phyloP scores from a whole-genome alignment of 306 rosid species.

The Neltuma alba region DNA sequence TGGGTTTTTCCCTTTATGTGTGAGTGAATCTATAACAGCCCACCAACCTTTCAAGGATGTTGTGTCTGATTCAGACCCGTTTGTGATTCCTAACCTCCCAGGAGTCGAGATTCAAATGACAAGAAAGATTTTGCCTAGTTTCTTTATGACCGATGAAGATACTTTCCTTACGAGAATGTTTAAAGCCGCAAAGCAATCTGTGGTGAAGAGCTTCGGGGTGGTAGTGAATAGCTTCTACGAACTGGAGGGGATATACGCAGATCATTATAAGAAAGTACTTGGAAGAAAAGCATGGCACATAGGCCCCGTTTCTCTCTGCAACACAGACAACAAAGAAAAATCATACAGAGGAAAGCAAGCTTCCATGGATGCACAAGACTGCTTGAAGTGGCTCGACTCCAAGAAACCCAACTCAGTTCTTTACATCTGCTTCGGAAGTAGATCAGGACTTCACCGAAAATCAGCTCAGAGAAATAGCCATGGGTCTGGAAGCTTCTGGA shows the following conservation, averaged over 20 bases:
- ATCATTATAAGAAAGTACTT: constrained; percentile 43
- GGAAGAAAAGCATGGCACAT: constrained; percentile 65
- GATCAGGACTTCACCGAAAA: constrained; percentile 16
- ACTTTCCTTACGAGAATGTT: not conserved
- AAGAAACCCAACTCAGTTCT: constrained; percentile 48
- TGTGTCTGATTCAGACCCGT: constrained; percentile 44
- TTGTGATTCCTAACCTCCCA: constrained; percentile 53
- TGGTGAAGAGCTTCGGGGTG: constrained; percentile 47
- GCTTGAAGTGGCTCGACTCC: constrained; percentile 51
- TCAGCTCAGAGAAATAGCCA: constrained; percentile 51
- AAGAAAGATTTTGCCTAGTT: constrained; percentile 38
- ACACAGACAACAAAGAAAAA: constrained; percentile 35
- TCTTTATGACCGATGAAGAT: constrained; percentile 1
- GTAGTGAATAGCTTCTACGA: constrained; percentile 59
- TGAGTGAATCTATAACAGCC: constrained; percentile 17
- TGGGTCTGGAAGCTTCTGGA: constrained; percentile 49
- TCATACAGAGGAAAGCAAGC: constrained; percentile 45
- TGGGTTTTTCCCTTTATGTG: constrained; percentile 51
- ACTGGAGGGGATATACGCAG: constrained; percentile 55
- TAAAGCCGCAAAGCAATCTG: constrained; percentile 25
- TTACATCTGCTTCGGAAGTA: constrained; percentile 53
- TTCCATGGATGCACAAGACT: constrained; percentile 41
- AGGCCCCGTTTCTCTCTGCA: constrained; percentile 52
- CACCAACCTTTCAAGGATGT: constrained; percentile 52
- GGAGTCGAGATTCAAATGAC: constrained; percentile 44